These are phyloP conservation scores for Camellia sinensis DNA, from an alignment of 148 eudicot species.

Conservation along the genomic window DNA sequence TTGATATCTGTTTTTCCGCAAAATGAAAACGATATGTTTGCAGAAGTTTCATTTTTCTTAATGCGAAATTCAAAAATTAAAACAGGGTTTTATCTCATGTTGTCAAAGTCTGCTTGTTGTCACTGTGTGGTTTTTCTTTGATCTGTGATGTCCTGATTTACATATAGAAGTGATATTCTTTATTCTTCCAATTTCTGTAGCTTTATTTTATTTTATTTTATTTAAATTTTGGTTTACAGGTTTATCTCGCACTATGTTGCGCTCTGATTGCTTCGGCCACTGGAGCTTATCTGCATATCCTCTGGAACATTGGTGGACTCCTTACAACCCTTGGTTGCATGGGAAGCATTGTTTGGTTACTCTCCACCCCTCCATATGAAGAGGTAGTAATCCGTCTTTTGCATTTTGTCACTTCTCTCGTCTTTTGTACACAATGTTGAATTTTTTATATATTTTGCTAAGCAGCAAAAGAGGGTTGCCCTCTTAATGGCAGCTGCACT, in stretches of 20 bases:
- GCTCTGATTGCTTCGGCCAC: slow-evolving; percentile 75
- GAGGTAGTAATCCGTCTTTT: slow-evolving; percentile 43
- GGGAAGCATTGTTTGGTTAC: slow-evolving; percentile 63
- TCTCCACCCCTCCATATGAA: slow-evolving; percentile 38
- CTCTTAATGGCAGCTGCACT: slow-evolving; percentile 62
- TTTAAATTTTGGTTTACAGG: slow-evolving; percentile 41
- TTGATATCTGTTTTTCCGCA: no score
- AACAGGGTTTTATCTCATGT: no score
- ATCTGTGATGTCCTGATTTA: neutral
- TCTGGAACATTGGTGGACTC: slow-evolving; percentile 82
- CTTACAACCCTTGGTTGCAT: slow-evolving; percentile 63
- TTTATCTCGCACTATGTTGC: slow-evolving; percentile 70
- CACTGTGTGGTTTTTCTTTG: neutral
- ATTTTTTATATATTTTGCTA: neutral
- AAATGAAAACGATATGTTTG: no score
- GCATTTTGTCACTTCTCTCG: neutral
- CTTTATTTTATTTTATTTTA: no score
- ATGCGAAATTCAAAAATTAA: no score
- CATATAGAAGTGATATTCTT: neutral
- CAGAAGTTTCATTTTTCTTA: no score
- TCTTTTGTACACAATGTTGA: neutral
- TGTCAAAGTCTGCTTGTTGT: no score
- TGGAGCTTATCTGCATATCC: slow-evolving; percentile 77
- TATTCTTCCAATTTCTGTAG: neutral
- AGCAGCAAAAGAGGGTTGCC: slow-evolving; percentile 60